Percentiles rank a stretch among this genome's conserved stretches.
phyloP scores from a whole-genome alignment of 805 yeast genomes.

The Torulaspora delbrueckii region DNA sequence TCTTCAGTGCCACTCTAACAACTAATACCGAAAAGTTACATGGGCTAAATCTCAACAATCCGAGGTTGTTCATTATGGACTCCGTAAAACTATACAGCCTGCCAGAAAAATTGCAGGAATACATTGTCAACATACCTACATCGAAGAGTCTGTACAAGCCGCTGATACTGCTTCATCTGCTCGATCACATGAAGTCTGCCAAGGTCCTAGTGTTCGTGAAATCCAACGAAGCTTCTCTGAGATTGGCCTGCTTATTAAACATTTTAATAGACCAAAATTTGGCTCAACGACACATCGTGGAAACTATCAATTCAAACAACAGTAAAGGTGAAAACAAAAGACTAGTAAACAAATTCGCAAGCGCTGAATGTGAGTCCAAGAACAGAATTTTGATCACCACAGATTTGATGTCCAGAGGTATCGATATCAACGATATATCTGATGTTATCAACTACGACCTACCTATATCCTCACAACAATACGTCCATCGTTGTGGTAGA shows the following conservation, averaged over 20 bases:
- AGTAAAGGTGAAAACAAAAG: constrained; percentile 49
- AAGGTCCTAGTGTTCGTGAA: constrained; percentile 32
- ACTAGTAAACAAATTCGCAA: constrained; percentile 54
- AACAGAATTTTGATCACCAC: constrained; percentile 59
- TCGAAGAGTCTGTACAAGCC: constrained; percentile 60
- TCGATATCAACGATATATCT: constrained; percentile 66
- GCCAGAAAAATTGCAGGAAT: constrained; percentile 51
- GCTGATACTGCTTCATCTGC: constrained; percentile 55
- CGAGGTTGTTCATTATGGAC: constrained; percentile 64
- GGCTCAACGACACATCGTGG: constrained; percentile 23
- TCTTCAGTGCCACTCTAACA: constrained; percentile 90
- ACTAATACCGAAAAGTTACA: constrained; percentile 86
- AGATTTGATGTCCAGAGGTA: constrained; percentile 94
- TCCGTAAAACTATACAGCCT: constrained; percentile 59
- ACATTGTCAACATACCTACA: constrained; percentile 35
- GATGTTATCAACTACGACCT: constrained; percentile 86
- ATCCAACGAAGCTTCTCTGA: constrained; percentile 75
- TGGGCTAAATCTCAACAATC: constrained; percentile 60
- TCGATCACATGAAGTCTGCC: constrained; percentile 25
- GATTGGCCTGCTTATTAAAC: constrained; percentile 55
- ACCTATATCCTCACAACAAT: constrained; percentile 84
- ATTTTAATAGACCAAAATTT: constrained; percentile 15
- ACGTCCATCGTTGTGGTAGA: constrained; percentile 94
- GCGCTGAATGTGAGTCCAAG: constrained; percentile 41
- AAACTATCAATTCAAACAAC: constrained; percentile 57